Conservation (phyloP, 257 asterid genomes). For the Gynochthodes officinalis region DNA sequence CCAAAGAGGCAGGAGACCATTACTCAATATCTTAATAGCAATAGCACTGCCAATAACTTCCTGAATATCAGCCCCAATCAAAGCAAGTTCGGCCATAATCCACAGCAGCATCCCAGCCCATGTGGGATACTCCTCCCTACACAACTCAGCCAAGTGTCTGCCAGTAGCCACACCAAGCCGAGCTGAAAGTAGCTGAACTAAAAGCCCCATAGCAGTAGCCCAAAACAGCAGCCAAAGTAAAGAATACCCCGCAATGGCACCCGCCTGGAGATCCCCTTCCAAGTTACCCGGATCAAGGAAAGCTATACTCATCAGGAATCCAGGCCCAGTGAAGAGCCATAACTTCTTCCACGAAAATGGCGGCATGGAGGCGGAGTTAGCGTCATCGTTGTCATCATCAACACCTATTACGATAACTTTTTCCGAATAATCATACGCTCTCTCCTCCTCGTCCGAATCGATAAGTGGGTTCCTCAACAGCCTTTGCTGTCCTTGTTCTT, state of each 20-base stretch:
- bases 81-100: constrained; percentile 41
- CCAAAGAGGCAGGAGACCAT: constrained; percentile 39
- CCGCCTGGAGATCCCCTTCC: constrained; percentile 42
- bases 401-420: constrained; percentile 25
- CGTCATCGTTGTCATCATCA: constrained; percentile 7
- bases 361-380: constrained; percentile 14
- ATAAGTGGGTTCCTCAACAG: constrained; percentile 11
- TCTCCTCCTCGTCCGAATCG: constrained; percentile 25
- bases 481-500: constrained; percentile 19
- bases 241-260: constrained; percentile 40
- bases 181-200: constrained; percentile 34
- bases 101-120: constrained; percentile 37
- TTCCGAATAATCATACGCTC: constrained; percentile 25
- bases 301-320: constrained; percentile 41
- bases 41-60: constrained; percentile 44
- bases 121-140: constrained; percentile 36
- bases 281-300: constrained; percentile 43
- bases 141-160: constrained; percentile 38
- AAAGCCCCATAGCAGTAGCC: constrained; percentile 40
- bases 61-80: constrained; percentile 41
- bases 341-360: constrained; percentile 44
- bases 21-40: constrained; percentile 36
- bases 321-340: constrained; percentile 44
- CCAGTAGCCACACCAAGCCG: constrained; percentile 46
- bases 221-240: constrained; percentile 37